Base-by-base conservation (phyloP, 352 stramenopile genomes). In the Pythium phragmitis region DNA sequence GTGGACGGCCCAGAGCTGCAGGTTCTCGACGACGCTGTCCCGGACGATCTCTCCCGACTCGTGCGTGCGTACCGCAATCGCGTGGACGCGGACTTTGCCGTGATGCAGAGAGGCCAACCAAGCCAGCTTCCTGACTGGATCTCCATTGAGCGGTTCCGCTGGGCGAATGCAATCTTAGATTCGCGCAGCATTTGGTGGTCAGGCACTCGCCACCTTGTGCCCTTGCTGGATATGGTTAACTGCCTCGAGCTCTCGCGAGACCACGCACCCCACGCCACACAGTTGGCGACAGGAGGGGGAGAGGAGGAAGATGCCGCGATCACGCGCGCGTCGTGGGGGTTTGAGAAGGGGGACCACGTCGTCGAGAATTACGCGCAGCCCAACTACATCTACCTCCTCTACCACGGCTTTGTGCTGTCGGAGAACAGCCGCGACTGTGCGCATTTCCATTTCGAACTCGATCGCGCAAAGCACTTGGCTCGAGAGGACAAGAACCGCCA, bases 141-240 rank as follows among this genome's bases (percentile, higher is more conserved):
- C 23, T 91, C 82, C 0, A 67, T 73, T 41, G 57, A 73, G 19
- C 71, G 72, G 23, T 97, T 96, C 57, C 62, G 63, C 12, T 98
- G 89, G 87, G 92, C 89, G 6, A 85, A 75, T 34, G 81, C 82
- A 11, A 91, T 97, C 17, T 73, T 98, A 13, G 92, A 98, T 69
- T 96, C 82, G 12, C 83, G 95, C 36, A 91, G 77, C 51, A 98
- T 98, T 74, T 98, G 94, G 94, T 98, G 94, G 94, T 68, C 72
- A 7, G 80, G 88, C 4, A 68, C 92, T 48, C 80, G 91, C 13
- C 91, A 98, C 46, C 76, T 98, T 12, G 91, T 98, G 34, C 96
- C 96, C 1, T 73, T 98, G 66, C 79, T 98, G 7, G 96, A 98
- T 68, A 91, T 98, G 78, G 86, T 98, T 39, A 98, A 98, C 74